Evolutionary conservation across 164 flowering plant species (phyloP).

Genomic region (Vitis cinerea): DNA sequence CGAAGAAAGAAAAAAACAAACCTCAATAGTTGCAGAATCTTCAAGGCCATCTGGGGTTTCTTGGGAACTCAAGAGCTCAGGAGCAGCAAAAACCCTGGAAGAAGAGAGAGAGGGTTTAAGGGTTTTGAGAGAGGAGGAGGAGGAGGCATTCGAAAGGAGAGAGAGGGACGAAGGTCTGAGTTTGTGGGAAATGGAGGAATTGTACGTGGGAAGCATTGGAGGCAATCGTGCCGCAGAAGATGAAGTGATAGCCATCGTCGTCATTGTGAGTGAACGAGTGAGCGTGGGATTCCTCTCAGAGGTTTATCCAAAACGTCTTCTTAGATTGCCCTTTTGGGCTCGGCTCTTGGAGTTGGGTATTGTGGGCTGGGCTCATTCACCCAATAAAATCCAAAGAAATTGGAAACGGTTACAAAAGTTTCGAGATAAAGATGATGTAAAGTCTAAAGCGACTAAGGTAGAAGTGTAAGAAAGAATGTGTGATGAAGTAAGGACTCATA

Average conservation of each 20-base stretch:
- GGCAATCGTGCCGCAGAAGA: slow-evolving; percentile 41
- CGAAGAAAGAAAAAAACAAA: slow-evolving; percentile 9
- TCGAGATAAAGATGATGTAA: too few relatives aligned
- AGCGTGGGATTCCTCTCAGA: too few relatives aligned
- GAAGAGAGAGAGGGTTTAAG: slow-evolving; percentile 23
- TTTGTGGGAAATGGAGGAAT: slow-evolving; percentile 26
- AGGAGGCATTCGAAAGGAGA: slow-evolving; percentile 15
- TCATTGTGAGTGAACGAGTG: too few relatives aligned
- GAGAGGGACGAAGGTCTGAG: slow-evolving; percentile 33
- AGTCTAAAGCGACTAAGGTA: too few relatives aligned
- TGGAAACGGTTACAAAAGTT: too few relatives aligned
- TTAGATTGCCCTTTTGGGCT: too few relatives aligned
- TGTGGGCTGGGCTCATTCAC: too few relatives aligned
- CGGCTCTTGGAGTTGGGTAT: too few relatives aligned
- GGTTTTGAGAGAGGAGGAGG: slow-evolving; percentile 14
- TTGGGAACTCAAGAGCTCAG: slow-evolving; percentile 52
- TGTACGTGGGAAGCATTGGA: slow-evolving; percentile 29
- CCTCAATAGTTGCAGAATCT: slow-evolving; percentile 29
- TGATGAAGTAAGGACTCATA: too few relatives aligned
- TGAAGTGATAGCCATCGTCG: slow-evolving; percentile 51
- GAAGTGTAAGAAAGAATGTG: too few relatives aligned
- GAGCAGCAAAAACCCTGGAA: slow-evolving; percentile 53
- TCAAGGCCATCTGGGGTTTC: slow-evolving; percentile 32
- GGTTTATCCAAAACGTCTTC: too few relatives aligned
- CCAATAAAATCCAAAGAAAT: too few relatives aligned